Conservation (phyloP, 73 alveolate species). For the Tetrahymena thermophila region DNA sequence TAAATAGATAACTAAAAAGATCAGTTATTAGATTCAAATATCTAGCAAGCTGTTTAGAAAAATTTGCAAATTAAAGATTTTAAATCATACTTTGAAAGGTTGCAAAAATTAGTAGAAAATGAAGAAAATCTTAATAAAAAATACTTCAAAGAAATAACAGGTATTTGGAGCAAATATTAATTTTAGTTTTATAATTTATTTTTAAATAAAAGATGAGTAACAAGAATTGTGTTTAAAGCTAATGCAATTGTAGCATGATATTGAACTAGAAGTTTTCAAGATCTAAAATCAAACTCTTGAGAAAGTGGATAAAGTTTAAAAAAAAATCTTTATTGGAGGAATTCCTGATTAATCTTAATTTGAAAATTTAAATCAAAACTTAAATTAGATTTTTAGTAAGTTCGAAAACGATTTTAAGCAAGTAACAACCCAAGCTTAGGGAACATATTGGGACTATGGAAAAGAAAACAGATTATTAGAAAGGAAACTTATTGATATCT, state of each 20-base stretch:
- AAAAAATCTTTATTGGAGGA: neutral
- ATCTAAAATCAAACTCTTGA: neutral
- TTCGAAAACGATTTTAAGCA: neutral
- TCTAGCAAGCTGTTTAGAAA: neutral
- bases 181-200: neutral
- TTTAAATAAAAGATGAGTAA: neutral
- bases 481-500: neutral
- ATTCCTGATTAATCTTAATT: neutral
- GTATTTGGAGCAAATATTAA: neutral
- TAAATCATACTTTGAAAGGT: neutral
- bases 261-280: neutral
- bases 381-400: neutral
- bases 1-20: neutral
- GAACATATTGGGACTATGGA: neutral
- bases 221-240: neutral
- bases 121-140: neutral
- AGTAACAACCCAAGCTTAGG: neutral
- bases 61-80: neutral
- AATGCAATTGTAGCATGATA: neutral
- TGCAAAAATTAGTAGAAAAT: neutral
- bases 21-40: neutral
- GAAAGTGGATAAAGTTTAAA: neutral
- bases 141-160: neutral
- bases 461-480: neutral
- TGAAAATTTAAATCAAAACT: neutral